Evolutionary conservation across 192 early-diverging fungal genomes (phyloP), one percentile per base, ranked within the genome.

Genomic region (Entomortierella parvispora): DNA sequence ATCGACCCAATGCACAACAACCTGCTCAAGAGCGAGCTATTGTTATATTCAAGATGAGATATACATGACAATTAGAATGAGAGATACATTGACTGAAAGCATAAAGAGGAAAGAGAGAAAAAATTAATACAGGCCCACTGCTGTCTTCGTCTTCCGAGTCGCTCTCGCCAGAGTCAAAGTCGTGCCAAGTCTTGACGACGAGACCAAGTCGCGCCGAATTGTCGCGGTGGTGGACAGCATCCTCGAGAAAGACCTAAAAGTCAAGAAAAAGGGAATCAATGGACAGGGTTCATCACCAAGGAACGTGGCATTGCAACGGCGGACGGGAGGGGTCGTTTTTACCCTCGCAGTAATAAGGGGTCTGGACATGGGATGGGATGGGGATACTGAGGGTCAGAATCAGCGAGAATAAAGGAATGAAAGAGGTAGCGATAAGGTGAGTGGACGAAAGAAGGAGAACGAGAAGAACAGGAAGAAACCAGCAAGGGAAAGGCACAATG

Each of bases 111-210:
- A 26, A 37, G 3, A 37, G 6, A 23, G 34, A 31, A 10, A 15
- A 1, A 28, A 51, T 53, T 62, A n/a, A n/a, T 81, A 64, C 65
- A 77, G 65, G 59, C 4, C 65, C 65, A 17, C 26, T 46, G 0
- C 57, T 52, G 32, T 66, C 77, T 28, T 79, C 77, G 51, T 79
- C 77, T 15, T 69, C 68, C 0, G 58, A 48, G 29, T 79, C 68
- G 56, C 58, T 58, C 9, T 68, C 69, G 31, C 66, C 79, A 32
- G 69, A 65, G 12, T 81, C 71, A 60, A 82, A 82, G 62, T 82
- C 80, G 42, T 78, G 74, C 80, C 80, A 82, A 26, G 80, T 82
- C 60, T 63, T 76, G 14, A 68, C 59, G 42, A 82, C 75, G 6
- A 82, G 47, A 31, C 80, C 80, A 0, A 79, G 60, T 29, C n/a